Evolutionary conservation across 2,329 filamentous ascomycete species (phyloP), one percentile per base, ranked within the genome.

Genomic region (Sporothrix dimorphospora): DNA sequence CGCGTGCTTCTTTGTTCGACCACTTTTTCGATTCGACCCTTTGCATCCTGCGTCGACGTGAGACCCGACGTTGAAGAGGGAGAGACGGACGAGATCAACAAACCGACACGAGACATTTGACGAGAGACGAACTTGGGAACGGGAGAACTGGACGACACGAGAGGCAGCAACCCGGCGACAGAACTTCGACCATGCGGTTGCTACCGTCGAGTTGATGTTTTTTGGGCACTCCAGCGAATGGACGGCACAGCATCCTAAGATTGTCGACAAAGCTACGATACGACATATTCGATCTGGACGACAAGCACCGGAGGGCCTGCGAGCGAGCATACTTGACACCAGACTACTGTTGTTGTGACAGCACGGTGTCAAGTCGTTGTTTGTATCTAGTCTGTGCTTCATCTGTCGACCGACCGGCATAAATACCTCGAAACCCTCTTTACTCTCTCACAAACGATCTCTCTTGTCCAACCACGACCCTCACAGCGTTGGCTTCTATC

Each of bases 1-100:
- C 27, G 45, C 73, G 74, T 80, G 73, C 73, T 72, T 53, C 73
- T 73, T 76, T 72, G 75, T 74, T 72, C 30, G 74, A 30, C 24
- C 40, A 21, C 38, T 49, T 51, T 61, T 45, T 55, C 66, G 34
- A 55, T 42, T 38, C 65, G 45, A 67, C 47, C 1, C 7, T 67
- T 51, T 67, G 65, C 45, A 34, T 42, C 27, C 14, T 4, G 47
- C 16, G 34, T n/a, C 30, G 49, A 30, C 49, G 42, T 27, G 61
- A 66, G 59, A 47, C 16, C 14, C 57, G 8, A 65, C 12, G 16
- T 11, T 65, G 63, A 9, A n/a, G 19, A n/a, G 14, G 42, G 40
- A 16, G 40, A 65, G 8, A 67, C 27, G 45, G 65, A 49, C 45
- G 24, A 63, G 14, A 57, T 27, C 3, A 14, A 55, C 19, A 4